These are phyloP conservation scores for Colletotrichum phormii DNA, from an alignment of 2,329 filamentous ascomycete genomes.

Conservation along the genomic window DNA sequence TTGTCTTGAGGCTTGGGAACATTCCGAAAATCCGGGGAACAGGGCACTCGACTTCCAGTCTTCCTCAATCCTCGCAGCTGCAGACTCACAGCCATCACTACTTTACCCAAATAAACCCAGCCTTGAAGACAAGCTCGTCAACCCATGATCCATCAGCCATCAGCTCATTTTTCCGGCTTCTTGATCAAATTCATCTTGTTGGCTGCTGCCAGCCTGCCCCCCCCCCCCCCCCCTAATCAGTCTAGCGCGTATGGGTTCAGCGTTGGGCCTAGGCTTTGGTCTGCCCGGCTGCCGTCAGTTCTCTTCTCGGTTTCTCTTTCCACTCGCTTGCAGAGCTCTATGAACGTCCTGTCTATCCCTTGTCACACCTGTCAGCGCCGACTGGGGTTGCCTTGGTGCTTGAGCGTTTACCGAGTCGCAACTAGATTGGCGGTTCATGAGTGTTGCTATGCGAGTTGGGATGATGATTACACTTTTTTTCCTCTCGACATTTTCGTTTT, in stretches of 20 bases:
- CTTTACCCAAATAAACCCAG: neutral
- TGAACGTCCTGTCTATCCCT: neutral
- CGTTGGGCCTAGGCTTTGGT: neutral
- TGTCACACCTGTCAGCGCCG: neutral
- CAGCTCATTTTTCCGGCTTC: neutral
- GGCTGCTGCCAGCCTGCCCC: neutral
- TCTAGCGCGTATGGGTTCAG: neutral
- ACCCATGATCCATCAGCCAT: neutral
- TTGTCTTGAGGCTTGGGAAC: neutral
- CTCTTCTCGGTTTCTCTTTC: neutral
- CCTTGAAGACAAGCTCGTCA: neutral
- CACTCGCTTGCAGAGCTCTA: neutral
- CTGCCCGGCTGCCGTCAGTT: neutral
- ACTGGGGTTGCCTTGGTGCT: slow-evolving; percentile 1
- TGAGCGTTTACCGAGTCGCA: slow-evolving; percentile 26
- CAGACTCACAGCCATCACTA: neutral
- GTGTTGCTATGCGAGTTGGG: slow-evolving; percentile 7
- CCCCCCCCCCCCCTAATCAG: neutral
- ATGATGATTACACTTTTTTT: slow-evolving; percentile 4
- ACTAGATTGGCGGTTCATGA: slow-evolving; percentile 26
- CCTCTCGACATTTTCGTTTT: neutral
- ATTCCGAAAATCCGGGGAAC: slow-evolving; percentile 7
- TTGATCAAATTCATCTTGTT: neutral
- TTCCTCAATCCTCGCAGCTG: no score
- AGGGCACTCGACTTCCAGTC: neutral